Evolutionary conservation across 106 monocot species (phyloP).

Genomic region (Amphibolis antarctica): DNA sequence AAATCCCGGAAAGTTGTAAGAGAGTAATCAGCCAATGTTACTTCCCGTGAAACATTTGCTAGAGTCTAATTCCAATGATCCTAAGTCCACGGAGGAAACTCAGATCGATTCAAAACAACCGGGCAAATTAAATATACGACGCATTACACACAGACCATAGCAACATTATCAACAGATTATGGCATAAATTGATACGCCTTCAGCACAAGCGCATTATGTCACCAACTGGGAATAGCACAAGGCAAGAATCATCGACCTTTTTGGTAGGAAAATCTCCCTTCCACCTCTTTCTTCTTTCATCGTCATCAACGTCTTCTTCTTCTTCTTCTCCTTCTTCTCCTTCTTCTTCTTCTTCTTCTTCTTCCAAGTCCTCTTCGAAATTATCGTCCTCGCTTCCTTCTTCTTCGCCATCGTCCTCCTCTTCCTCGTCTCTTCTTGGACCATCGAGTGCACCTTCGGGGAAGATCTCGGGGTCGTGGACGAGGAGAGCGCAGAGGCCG

Average conservation of each 20-base stretch:
- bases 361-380: constrained; percentile 16
- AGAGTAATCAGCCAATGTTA: no score
- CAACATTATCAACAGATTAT: no score
- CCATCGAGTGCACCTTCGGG: constrained; percentile 26
- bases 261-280: constrained; percentile 40
- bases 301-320: constrained; percentile 34
- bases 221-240: not conserved
- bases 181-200: no score
- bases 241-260: constrained; percentile 35
- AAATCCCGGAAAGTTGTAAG: no score
- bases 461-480: constrained; percentile 97
- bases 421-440: not conserved
- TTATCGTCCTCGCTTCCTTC: constrained; percentile 13
- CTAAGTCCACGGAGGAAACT: no score
- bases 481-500: constrained; percentile 67
- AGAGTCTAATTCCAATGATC: no score
- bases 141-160: no score
- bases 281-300: constrained; percentile 21
- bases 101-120: no score
- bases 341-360: constrained; percentile 24
- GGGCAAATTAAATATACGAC: no score
- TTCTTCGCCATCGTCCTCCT: constrained; percentile 13
- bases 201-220: no score
- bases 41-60: no score
- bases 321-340: constrained; percentile 34